A percentile compares a stretch with the other conserved stretches of the same genome.
These are phyloP conservation scores for Neckera pumila DNA, from an alignment of 225 moss, liverwort and hornwort genomes.

Conservation along the genomic window DNA sequence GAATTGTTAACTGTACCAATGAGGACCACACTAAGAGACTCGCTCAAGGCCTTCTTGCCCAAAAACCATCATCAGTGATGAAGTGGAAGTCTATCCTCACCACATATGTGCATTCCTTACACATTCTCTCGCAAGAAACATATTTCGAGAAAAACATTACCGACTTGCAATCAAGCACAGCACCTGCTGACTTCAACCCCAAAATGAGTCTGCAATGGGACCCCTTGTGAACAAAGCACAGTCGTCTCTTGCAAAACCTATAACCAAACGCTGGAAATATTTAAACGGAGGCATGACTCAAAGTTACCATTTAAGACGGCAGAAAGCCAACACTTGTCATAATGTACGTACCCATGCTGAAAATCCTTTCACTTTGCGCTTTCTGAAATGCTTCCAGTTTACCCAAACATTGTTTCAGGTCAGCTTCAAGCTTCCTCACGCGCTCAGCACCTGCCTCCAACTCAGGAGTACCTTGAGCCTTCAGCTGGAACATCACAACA, in stretches of 20 bases:
- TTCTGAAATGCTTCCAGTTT: conserved; percentile 40
- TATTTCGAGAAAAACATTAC: not conserved
- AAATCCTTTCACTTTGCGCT: conserved; percentile 48
- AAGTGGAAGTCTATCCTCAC: not conserved
- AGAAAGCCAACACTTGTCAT: not conserved
- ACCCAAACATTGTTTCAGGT: conserved; percentile 20
- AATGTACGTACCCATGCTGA: conserved; percentile 45
- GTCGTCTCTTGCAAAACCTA: not conserved
- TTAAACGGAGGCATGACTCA: not conserved
- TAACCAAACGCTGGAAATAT: not conserved
- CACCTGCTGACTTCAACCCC: not conserved
- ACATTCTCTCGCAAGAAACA: not conserved
- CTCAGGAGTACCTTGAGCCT: conserved; percentile 21
- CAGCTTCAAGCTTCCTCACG: conserved; percentile 27
- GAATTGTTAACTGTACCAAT: not conserved
- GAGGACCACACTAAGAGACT: not conserved
- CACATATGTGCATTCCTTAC: not conserved
- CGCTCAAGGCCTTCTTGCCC: not conserved
- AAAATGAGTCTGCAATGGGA: not conserved
- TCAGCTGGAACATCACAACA: conserved; percentile 22
- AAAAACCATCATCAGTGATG: not conserved
- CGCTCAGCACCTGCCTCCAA: conserved; percentile 11
- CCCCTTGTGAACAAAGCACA: not conserved
- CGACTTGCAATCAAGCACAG: not conserved
- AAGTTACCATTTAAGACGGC: not conserved